These are phyloP conservation scores for Mycosphaerelloides madeirae DNA, from an alignment of 2,329 filamentous ascomycete species.

Conservation along the genomic window DNA sequence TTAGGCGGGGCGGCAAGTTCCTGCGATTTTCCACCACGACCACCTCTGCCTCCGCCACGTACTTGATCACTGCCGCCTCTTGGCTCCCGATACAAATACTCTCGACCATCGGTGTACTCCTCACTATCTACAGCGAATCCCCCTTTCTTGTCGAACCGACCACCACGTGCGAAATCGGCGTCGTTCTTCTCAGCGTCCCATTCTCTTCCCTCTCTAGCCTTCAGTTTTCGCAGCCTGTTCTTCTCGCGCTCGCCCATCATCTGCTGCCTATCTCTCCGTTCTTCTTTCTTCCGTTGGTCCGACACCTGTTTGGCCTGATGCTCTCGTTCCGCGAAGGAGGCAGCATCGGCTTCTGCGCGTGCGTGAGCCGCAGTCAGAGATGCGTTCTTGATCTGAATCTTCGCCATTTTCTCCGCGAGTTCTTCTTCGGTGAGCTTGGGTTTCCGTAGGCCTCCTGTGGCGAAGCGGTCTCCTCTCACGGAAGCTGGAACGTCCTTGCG, in stretches of 20 bases:
- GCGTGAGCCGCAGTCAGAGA: slow-evolving; percentile 57
- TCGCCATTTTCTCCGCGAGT: slow-evolving; percentile 56
- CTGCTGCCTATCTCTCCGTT: slow-evolving; percentile 50
- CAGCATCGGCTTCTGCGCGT: slow-evolving; percentile 63
- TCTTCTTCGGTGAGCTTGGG: slow-evolving; percentile 62
- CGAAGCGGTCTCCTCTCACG: slow-evolving; percentile 33
- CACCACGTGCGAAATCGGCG: slow-evolving; percentile 42
- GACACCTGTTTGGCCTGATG: slow-evolving; percentile 51
- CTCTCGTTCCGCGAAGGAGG: slow-evolving; percentile 60
- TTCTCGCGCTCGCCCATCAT: slow-evolving; percentile 61
- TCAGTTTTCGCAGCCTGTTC: slow-evolving; percentile 56
- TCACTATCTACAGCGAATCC: slow-evolving; percentile 28
- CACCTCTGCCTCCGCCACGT: slow-evolving; percentile 15
- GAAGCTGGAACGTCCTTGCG: slow-evolving; percentile 21
- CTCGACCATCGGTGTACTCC: slow-evolving; percentile 31
- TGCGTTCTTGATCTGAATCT: slow-evolving; percentile 58
- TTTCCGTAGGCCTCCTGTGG: slow-evolving; percentile 37
- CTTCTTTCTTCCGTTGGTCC: slow-evolving; percentile 42
- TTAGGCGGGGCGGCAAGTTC: slow-evolving; percentile 30
- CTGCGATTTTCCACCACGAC: slow-evolving; percentile 17
- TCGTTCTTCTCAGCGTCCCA: slow-evolving; percentile 60
- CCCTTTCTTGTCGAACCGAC: slow-evolving; percentile 24
- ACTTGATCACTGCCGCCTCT: slow-evolving; percentile 15
- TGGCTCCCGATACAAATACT: slow-evolving; percentile 32
- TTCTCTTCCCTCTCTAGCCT: slow-evolving; percentile 54